phyloP scores from a whole-genome alignment of 2,329 filamentous ascomycete genomes.

The Colletotrichum navitas region DNA sequence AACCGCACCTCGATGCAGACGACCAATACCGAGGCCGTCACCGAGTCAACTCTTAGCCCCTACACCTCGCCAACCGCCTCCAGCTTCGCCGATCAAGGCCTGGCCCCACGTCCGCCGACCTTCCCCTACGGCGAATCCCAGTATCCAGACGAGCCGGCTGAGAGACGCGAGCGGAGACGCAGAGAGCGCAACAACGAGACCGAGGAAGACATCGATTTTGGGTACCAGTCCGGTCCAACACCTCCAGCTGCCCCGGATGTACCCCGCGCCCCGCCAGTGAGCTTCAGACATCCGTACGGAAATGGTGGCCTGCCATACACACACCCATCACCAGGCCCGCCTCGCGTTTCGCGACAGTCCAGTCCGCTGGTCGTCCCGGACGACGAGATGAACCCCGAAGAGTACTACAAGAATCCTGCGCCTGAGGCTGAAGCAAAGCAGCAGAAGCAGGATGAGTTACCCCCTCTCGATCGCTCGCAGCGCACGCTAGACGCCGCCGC shows the following conservation, averaged over 20 bases:
- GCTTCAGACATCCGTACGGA: constrained; percentile 65
- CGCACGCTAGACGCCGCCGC: constrained; percentile 46
- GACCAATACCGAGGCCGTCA: constrained; percentile 65
- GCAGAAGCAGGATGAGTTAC: constrained; percentile 43
- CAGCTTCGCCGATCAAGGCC: constrained; percentile 63
- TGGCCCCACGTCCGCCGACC: constrained; percentile 71
- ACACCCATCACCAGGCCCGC: constrained; percentile 47
- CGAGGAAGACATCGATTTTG: constrained; percentile 47
- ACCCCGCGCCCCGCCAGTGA: constrained; percentile 69
- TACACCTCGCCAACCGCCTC: constrained; percentile 67
- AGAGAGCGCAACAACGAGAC: constrained; percentile 53
- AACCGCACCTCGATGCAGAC: constrained; percentile 70
- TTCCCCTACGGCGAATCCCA: constrained; percentile 61
- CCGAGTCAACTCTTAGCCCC: constrained; percentile 71
- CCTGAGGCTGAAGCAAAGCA: constrained; percentile 36
- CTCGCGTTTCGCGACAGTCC: constrained; percentile 47
- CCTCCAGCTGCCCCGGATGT: constrained; percentile 71
- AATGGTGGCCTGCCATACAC: constrained; percentile 50
- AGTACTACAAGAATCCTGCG: constrained; percentile 48
- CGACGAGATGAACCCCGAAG: constrained; percentile 50
- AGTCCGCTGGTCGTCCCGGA: constrained; percentile 43
- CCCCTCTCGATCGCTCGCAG: constrained; percentile 48
- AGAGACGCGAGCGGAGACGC: constrained; percentile 58
- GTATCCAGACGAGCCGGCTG: constrained; percentile 58
- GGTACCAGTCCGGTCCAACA: constrained; percentile 53